Evolutionary conservation across 139 green algal species (phyloP), one percentile per base, ranked within the genome.

Genomic region (Mesotaenium endlicherianum): DNA sequence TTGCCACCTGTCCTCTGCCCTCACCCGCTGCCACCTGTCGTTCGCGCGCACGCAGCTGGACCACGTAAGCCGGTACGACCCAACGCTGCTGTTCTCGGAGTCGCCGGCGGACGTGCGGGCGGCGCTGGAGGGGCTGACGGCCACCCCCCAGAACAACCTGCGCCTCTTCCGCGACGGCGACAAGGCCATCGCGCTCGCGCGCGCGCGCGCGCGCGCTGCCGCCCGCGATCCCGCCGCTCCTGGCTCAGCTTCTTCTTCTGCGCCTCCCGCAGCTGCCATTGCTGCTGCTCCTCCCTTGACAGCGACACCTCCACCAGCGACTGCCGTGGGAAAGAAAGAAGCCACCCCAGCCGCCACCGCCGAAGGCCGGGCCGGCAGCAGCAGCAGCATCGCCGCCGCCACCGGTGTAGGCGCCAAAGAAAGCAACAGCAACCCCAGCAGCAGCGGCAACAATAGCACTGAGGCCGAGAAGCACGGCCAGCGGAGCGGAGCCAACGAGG

Each of bases 101-200:
- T 40, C 93, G 0, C 70, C 43, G 0, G 40, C 26, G 0, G 79
- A 86, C 20, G 86, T 94, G 78, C 2, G 71, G 39, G 2, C 11
- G 0, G 90, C 91, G 1, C 53, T 94, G 38, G 30, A 58, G 2
- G 68, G 77, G 2, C 69, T 95, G 44, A 31, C 83, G 31, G 75
- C 59, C 4, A 45, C 70, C 3, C 92, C 92, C 0, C 93, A 97
- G 71, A 96, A 95, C 84, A 96, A 96, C 86, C 76, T 96, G 34
- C 58, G 69, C 2, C 44, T 97, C 1, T 97, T 97, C 50, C 2
- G 84, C 16, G 89, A 93, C 41, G 93, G 93, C 0, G 3, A 71
- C 17, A 67, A 76, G n/a, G 41, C 84, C 38, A 42, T 45, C 40
- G 76, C 77, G 70, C 0, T 49, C 43, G 47, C 3, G 20, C 50